Base-by-base conservation (phyloP, 768 basidiomycete genomes). In the Dioszegia hungarica region DNA sequence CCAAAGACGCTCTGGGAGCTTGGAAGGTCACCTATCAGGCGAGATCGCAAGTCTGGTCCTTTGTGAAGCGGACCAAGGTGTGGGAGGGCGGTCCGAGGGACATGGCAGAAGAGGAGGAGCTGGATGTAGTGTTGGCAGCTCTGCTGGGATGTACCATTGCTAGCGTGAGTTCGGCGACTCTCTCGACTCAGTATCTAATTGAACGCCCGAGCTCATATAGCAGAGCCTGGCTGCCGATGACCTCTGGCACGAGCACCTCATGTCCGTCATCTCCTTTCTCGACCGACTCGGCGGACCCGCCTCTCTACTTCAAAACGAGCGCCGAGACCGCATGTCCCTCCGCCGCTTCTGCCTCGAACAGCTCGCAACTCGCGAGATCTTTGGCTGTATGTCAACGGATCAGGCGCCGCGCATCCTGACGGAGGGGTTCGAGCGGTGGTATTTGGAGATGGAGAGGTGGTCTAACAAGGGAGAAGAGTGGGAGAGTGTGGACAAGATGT, bases 401-500 rank as follows among this genome's bases (percentile, higher is more conserved):
- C 25, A 37, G 20, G 48, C 70, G 1, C 70, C 70, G 2, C 56
- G 43, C 5, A 60, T 72, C 20, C 54, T 72, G 36, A 56, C 53
- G 8, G 50, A 45, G 19, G 65, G 54, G 2, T 72, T 72, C 57
- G 64, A 54, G 14, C 62, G 64, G 5, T 67, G 64, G 63, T 72
- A 66, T 58, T 67, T 64, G 33, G 67, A 67, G 46, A 57, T 62
- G 15, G 62, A 66, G 29, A 29, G 46, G 43, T 69, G 67, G 63
- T 66, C 64, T 1, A 56, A 38, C 22, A 50, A 40, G 6, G 64
- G 60, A 31, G 45, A 57, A 24, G 70, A 72, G 33, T 72, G 70
- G 70, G 70, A 72, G 50, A 60, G 57, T 19, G 61, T 72, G 10
- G 70, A 72, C 48, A 34, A 67, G 39, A 68, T 66, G 65, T 72